Percentiles rank a stretch among this genome's conserved stretches.
Conservation (phyloP, 2,329 filamentous ascomycete species). For the Cladobotryum mycophilum region DNA sequence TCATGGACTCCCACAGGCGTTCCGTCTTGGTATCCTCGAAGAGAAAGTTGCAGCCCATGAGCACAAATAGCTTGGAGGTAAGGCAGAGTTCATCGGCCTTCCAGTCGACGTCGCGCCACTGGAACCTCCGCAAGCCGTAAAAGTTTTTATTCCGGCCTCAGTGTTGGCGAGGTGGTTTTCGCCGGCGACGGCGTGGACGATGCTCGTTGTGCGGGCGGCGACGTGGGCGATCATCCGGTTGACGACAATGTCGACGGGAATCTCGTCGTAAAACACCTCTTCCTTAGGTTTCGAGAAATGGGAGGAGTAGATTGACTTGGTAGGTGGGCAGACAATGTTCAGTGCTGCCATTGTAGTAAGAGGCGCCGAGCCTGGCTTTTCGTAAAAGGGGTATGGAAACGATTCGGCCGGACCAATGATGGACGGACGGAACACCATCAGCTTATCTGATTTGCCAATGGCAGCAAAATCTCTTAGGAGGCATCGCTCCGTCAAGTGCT, state of each 20-base stretch:
- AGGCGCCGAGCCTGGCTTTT: not conserved
- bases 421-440: not conserved
- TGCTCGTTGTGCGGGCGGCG: not conserved
- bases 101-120: not conserved
- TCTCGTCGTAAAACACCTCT: not conserved
- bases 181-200: not conserved
- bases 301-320: not conserved
- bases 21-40: not conserved
- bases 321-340: not conserved
- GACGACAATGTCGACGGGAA: not conserved
- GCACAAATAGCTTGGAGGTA: not conserved
- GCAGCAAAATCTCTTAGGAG: not conserved
- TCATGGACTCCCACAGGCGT: not conserved
- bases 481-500: slow-evolving; percentile 1
- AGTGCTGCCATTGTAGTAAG: not conserved
- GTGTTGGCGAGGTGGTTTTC: not conserved
- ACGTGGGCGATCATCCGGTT: not conserved
- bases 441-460: not conserved
- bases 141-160: not conserved
- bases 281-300: not conserved
- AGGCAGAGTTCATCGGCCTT: not conserved
- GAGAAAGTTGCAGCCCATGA: not conserved
- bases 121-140: not conserved
- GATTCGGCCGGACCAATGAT: not conserved
- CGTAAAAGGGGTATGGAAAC: not conserved